Conservation (phyloP, 179 eudicot species). For the Beta macrorhiza region DNA sequence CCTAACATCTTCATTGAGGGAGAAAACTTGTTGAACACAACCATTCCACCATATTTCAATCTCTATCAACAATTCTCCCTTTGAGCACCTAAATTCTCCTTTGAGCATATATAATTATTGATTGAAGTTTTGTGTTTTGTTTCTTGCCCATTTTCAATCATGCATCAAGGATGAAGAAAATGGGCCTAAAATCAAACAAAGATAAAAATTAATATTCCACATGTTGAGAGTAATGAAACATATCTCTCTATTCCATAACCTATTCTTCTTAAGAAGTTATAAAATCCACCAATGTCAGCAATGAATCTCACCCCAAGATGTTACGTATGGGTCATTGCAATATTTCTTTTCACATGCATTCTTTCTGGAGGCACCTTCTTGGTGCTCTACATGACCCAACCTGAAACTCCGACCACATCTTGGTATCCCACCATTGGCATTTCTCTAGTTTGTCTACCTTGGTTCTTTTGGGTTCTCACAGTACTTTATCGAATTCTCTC, state of each 20-base stretch:
- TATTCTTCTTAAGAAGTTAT: conserved; percentile 5
- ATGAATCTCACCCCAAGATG: conserved; percentile 24
- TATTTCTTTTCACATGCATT: conserved; percentile 33
- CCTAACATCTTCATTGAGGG: conserved; percentile 8
- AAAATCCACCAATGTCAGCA: conserved; percentile 15
- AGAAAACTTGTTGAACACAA: neutral
- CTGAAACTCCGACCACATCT: conserved; percentile 26
- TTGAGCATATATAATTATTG: neutral
- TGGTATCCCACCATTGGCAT: conserved; percentile 36
- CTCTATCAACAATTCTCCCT: neutral
- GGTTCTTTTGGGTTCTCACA: conserved; percentile 45
- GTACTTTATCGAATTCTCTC: conserved; percentile 35
- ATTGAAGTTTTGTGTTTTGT: neutral
- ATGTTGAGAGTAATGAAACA: conserved; percentile 19
- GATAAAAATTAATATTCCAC: neutral
- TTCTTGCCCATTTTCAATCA: conserved; percentile 13
- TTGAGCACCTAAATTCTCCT: neutral
- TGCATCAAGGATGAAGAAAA: conserved; percentile 26
- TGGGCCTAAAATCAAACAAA: conserved; percentile 3
- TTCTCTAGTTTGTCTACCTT: conserved; percentile 36
- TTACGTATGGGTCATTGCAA: conserved; percentile 35
- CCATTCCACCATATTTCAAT: conserved; percentile 4
- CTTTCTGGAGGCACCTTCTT: conserved; percentile 39
- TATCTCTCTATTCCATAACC: neutral
- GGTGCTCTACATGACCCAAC: conserved; percentile 37